Percentiles rank a stretch among this genome's conserved stretches.
These are phyloP conservation scores for Blastobotrys arbuscula DNA, from an alignment of 1,139 yeast species.

Conservation along the genomic window DNA sequence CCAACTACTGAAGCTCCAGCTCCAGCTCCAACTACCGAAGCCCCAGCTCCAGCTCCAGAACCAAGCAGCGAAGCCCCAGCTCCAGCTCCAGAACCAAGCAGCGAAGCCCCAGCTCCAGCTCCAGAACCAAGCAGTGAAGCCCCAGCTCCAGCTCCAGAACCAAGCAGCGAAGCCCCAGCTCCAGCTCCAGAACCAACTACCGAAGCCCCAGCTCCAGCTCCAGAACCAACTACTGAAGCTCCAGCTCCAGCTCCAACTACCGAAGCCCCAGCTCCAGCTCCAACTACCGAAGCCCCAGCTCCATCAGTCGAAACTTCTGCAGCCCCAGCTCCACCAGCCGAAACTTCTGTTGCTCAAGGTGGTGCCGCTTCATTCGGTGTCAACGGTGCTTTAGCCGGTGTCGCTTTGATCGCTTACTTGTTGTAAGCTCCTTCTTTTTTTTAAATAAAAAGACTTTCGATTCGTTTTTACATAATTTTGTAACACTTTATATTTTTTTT, in stretches of 20 bases:
- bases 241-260: neutral
- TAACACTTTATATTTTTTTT: neutral
- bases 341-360: neutral
- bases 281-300: neutral
- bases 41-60: constrained; percentile 2
- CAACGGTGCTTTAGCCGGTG: neutral
- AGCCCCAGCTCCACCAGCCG: neutral
- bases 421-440: neutral
- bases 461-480: neutral
- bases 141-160: neutral
- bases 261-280: neutral
- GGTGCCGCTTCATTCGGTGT: constrained; percentile 1
- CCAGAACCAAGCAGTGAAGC: neutral
- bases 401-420: neutral
- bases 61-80: constrained; percentile 5
- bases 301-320: neutral
- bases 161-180: constrained; percentile 6
- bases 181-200: neutral
- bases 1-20: constrained; percentile 3
- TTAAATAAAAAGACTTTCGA: neutral
- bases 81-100: constrained; percentile 11
- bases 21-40: constrained; percentile 7
- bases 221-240: constrained; percentile 4
- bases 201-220: neutral
- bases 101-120: neutral